Evolutionary conservation across 2,329 filamentous ascomycete species (phyloP).

Genomic region (Aspergillus ruber): DNA sequence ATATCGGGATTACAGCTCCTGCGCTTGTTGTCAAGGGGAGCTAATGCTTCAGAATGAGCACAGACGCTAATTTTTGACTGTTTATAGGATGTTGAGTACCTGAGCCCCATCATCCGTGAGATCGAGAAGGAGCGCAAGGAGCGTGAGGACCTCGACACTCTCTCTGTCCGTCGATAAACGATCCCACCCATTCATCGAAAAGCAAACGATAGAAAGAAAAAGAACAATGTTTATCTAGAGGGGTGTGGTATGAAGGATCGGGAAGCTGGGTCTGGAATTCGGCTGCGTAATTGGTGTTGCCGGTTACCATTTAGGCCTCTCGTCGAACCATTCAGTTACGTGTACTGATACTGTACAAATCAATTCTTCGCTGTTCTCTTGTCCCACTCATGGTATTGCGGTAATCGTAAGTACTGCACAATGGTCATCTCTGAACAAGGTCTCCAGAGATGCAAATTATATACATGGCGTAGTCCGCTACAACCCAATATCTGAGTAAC

Average conservation of each 20-base stretch:
- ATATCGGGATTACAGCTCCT: slow-evolving; percentile 2
- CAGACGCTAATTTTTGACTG: slow-evolving; percentile 15
- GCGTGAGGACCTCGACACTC: slow-evolving; percentile 61
- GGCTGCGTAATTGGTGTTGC: background rate
- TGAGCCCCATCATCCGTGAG: slow-evolving; percentile 61
- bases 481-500: background rate
- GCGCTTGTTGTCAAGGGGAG: background rate
- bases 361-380: slow-evolving; percentile 25
- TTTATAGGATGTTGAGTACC: slow-evolving; percentile 58
- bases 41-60: background rate
- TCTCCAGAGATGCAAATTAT: background rate
- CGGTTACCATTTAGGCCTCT: background rate
- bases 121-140: slow-evolving; percentile 63
- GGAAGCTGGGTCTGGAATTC: background rate
- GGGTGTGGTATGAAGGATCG: background rate
- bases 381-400: background rate
- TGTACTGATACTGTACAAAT: slow-evolving; percentile 40
- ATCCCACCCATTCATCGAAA: background rate
- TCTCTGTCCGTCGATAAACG: slow-evolving; percentile 51
- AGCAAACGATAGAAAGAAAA: background rate
- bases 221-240: background rate
- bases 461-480: background rate
- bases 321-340: slow-evolving; percentile 1
- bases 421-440: background rate
- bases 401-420: background rate